phyloP scores from a whole-genome alignment of 768 basidiomycete species.

The Sistotremastrum niveocremeum region DNA sequence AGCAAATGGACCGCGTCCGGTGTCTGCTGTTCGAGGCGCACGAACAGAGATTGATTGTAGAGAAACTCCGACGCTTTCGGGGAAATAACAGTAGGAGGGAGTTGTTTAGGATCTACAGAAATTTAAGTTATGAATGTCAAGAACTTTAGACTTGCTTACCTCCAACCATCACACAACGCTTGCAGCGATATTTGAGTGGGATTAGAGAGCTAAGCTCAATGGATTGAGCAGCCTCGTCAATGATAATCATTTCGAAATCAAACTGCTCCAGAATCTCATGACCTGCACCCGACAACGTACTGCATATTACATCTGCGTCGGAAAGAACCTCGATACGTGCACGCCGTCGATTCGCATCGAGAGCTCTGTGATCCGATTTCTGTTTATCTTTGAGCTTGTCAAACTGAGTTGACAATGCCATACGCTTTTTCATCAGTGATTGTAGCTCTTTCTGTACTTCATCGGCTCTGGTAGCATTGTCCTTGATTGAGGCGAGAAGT shows the following conservation, averaged over 20 bases:
- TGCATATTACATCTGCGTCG: slow-evolving; percentile 88
- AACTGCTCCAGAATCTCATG: slow-evolving; percentile 72
- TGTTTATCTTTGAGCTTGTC: slow-evolving; percentile 74
- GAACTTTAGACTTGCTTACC: slow-evolving; percentile 24
- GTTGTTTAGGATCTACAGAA: slow-evolving; percentile 64
- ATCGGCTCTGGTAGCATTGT: slow-evolving; percentile 39
- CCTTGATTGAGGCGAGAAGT: slow-evolving; percentile 42
- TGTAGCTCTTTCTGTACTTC: slow-evolving; percentile 62
- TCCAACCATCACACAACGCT: slow-evolving; percentile 87
- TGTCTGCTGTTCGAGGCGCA: slow-evolving; percentile 68
- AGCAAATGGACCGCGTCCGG: slow-evolving; percentile 83
- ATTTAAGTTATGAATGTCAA: background rate
- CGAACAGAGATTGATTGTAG: slow-evolving; percentile 89
- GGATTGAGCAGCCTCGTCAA: slow-evolving; percentile 96
- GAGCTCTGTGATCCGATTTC: slow-evolving; percentile 63
- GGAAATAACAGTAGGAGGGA: slow-evolving; percentile 86
- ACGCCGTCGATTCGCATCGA: slow-evolving; percentile 69
- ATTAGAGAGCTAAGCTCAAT: slow-evolving; percentile 92
- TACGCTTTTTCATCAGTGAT: slow-evolving; percentile 49
- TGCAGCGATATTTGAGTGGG: slow-evolving; percentile 78
- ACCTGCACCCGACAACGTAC: slow-evolving; percentile 86
- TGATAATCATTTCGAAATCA: slow-evolving; percentile 91
- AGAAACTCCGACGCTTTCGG: slow-evolving; percentile 50
- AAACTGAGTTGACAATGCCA: slow-evolving; percentile 49
- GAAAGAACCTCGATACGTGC: slow-evolving; percentile 62